Evolutionary conservation across 306 rosid species (phyloP).

Genomic region (Gillenia trifoliata): DNA sequence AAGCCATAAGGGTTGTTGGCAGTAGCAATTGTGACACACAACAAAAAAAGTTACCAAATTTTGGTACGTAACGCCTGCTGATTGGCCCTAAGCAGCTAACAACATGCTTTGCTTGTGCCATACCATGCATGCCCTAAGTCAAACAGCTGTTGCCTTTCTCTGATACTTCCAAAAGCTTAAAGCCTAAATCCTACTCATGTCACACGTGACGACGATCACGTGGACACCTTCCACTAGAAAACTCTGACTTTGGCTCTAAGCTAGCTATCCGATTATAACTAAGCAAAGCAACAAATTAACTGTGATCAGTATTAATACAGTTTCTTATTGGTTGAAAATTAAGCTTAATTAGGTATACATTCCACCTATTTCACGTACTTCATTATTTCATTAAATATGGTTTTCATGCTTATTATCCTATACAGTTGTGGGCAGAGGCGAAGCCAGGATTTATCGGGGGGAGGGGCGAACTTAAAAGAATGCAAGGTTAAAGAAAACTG

Average conservation of each 20-base stretch:
- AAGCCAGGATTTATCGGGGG: too few species aligned
- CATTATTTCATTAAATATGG: too few species aligned
- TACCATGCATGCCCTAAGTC: background rate
- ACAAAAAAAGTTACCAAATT: background rate
- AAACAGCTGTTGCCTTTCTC: slow-evolving; percentile 11
- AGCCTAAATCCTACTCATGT: background rate
- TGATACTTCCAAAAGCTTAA: background rate
- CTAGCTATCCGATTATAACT: background rate
- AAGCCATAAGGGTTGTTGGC: background rate
- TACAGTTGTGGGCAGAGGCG: too few species aligned
- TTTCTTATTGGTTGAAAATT: background rate
- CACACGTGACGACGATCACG: background rate
- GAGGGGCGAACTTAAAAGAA: too few species aligned
- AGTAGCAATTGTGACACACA: background rate
- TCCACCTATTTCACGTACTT: too few species aligned
- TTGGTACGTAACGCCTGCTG: background rate
- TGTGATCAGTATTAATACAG: background rate
- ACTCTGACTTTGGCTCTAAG: background rate
- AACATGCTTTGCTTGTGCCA: background rate
- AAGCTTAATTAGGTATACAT: too few species aligned
- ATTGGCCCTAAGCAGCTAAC: background rate
- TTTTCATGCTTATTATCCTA: background rate
- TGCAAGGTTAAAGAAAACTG: too few species aligned
- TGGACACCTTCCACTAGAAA: background rate
- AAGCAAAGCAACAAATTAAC: background rate